Percentiles rank a stretch among this genome's conserved stretches.
phyloP scores from a whole-genome alignment of 805 yeast genomes.

The Kodamaea laetipori region DNA sequence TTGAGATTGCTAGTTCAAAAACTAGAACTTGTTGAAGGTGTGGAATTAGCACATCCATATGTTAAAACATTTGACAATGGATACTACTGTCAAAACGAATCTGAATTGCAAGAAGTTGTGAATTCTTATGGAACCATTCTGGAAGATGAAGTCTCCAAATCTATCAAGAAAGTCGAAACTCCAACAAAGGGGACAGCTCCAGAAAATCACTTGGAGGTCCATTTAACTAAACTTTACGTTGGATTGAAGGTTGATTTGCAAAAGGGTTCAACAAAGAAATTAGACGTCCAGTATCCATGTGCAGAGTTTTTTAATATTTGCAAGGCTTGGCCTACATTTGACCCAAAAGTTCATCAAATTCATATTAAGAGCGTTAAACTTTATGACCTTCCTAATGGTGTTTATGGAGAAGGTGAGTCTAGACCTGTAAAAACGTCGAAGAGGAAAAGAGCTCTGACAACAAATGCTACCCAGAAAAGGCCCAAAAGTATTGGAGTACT shows the following conservation, averaged over 20 bases:
- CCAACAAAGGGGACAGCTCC: background rate
- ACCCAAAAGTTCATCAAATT: slow-evolving; percentile 60
- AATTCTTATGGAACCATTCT: too few species aligned
- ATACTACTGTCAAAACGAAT: too few species aligned
- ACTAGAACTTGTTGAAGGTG: slow-evolving; percentile 74
- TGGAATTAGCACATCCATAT: slow-evolving; percentile 53
- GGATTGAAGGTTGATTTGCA: slow-evolving; percentile 64
- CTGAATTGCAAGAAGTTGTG: too few species aligned
- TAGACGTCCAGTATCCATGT: slow-evolving; percentile 89
- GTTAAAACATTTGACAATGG: too few species aligned
- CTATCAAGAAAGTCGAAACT: too few species aligned
- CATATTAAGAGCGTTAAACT: slow-evolving; percentile 72
- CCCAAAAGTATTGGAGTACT: slow-evolving; percentile 27
- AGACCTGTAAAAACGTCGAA: slow-evolving; percentile 65
- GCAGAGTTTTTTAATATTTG: slow-evolving; percentile 83
- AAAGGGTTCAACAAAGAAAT: slow-evolving; percentile 47
- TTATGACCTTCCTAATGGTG: slow-evolving; percentile 82
- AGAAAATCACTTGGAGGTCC: slow-evolving; percentile 35
- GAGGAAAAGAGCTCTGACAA: slow-evolving; percentile 21
- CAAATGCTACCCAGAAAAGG: slow-evolving; percentile 20
- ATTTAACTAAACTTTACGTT: slow-evolving; percentile 74
- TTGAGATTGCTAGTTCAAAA: slow-evolving; percentile 79
- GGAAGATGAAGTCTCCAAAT: too few species aligned
- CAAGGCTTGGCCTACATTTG: slow-evolving; percentile 68
- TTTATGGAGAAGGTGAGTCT: slow-evolving; percentile 72